Evolutionary conservation across 1,284 basidiomycete species (phyloP), one percentile per base, ranked within the genome.

Genomic region (Wallemia mellicola): DNA sequence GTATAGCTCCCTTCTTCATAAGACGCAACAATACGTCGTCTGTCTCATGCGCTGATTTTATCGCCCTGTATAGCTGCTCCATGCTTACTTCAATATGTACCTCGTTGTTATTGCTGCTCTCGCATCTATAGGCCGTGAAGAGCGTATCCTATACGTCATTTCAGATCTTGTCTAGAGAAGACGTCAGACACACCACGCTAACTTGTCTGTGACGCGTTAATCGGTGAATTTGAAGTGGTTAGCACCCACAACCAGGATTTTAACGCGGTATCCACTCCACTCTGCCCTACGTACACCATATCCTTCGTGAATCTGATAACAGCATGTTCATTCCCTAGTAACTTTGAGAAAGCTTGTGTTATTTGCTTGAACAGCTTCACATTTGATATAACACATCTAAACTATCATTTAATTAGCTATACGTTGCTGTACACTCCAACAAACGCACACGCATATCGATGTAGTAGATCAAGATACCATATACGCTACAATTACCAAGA

Each of bases 71-170:
- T 2, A 57, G 55, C 2, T 26, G 27, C 55, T 57, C 55, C 25
- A 28, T 57, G 55, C 25, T 27, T 7, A 28, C 24, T 57, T 57
- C 55, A 24, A 57, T 26, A n/a, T 57, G 65, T 64, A 24, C 61
- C 64, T 22, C 65, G 65, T 60, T 62, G 33, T 57, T 60, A 48
- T 24, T 22, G 27, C 2, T 27, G 27, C 17, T 27, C n/a, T 25
- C 19, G 19, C 28, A 22, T 19, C 33, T 27, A 15, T 55, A 60
- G 2, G 2, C 60, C 9, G 2, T 27, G 27, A 57, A 59, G 17
- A n/a, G 1, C 19, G 19, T 24, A 17, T 25, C 38, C 54, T 60
- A 15, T n/a, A 30, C 5, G 19, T 5, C 7, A 32, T 9, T 19
- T 9, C 7, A 32, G 30, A 32, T 19, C 9, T 32, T 19, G 19